Percentiles rank a stretch among this genome's conserved stretches.
Conservation (phyloP, 208 protist genomes). For the Porcisia deanei region DNA sequence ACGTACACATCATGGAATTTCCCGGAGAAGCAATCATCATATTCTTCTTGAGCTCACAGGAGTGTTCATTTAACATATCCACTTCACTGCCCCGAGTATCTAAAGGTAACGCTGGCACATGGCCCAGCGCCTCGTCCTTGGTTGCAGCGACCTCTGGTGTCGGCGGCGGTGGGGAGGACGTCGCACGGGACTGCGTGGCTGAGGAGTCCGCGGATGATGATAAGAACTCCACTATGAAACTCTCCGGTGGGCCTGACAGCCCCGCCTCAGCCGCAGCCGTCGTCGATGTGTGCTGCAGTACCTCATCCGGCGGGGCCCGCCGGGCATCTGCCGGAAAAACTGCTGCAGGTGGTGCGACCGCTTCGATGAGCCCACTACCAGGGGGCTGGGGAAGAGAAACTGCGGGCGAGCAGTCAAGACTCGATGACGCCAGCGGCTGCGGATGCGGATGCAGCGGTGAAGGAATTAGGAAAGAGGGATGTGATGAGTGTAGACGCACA, state of each 20-base stretch:
- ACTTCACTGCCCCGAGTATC: neutral
- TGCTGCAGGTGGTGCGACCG: neutral
- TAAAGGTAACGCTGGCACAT: neutral
- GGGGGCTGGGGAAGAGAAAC: neutral
- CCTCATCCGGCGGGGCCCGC: neutral
- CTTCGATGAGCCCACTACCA: neutral
- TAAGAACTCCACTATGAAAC: slow-evolving; percentile 28
- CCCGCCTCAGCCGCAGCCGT: neutral
- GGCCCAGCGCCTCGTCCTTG: neutral
- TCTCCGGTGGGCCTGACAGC: slow-evolving; percentile 10
- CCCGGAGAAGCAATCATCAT: neutral
- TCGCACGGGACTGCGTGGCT: neutral
- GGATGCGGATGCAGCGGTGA: neutral
- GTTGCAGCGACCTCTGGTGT: neutral
- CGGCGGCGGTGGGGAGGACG: slow-evolving; percentile 7
- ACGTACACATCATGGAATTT: neutral
- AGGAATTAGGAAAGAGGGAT: neutral
- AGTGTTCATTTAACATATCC: neutral
- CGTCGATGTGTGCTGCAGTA: neutral
- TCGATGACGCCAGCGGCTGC: neutral
- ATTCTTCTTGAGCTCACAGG: neutral
- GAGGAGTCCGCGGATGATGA: slow-evolving; percentile 11
- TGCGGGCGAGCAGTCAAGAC: neutral
- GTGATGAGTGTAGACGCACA: slow-evolving; percentile 12
- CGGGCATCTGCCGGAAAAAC: neutral